Percentiles rank a stretch among this genome's conserved stretches.
Conservation (phyloP, 208 protist genomes). For the Entamoeba invadens region DNA sequence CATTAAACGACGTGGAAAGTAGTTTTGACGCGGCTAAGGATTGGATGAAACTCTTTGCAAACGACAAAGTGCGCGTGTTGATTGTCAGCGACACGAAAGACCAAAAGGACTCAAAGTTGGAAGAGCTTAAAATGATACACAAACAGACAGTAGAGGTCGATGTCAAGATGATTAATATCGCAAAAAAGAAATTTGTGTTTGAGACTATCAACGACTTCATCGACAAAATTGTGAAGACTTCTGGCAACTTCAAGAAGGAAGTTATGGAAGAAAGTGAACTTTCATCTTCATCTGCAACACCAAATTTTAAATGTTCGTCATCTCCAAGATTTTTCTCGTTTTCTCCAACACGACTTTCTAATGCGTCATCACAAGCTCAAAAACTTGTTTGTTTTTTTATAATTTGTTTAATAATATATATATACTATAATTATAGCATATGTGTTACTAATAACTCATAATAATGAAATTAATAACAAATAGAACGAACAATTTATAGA, state of each 20-base stretch:
- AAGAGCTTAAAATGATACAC: not conserved
- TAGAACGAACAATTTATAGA: not conserved
- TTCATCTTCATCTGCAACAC: not conserved
- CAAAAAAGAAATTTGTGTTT: not conserved
- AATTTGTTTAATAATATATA: too few species aligned
- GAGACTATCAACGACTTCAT: not conserved
- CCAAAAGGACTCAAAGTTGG: not conserved
- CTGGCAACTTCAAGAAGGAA: not conserved
- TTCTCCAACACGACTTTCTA: not conserved
- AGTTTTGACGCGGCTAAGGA: not conserved
- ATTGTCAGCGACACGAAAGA: not conserved
- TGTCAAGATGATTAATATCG: not conserved
- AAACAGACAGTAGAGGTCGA: not conserved
- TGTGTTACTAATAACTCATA: too few species aligned
- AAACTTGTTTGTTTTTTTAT: too few species aligned
- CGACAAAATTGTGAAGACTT: not conserved
- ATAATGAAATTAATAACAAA: not conserved
- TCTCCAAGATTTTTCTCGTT: not conserved
- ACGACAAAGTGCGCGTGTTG: not conserved
- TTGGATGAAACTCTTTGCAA: not conserved
- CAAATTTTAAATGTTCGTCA: not conserved
- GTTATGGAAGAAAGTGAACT: not conserved
- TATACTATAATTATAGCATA: too few species aligned
- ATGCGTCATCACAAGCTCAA: too few species aligned
- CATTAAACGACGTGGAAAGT: not conserved